A percentile compares a stretch with the other conserved stretches of the same genome.
These are phyloP conservation scores for Solanum sitiens DNA, from an alignment of 257 asterid genomes.

Conservation along the genomic window DNA sequence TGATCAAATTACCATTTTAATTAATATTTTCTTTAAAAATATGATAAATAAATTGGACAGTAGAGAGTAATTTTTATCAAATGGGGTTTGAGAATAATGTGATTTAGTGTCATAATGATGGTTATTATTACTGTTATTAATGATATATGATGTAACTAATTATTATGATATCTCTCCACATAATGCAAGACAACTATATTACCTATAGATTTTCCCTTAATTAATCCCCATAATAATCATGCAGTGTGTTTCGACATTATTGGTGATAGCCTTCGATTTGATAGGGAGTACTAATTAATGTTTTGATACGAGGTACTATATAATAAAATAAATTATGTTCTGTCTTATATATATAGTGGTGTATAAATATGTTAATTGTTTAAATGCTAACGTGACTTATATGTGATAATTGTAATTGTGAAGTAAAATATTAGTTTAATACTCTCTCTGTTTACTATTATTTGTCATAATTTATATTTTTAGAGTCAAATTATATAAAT, in stretches of 20 bases:
- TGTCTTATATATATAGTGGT: not conserved
- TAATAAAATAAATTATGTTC: not conserved
- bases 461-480: too few relatives aligned
- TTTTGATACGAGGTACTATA: not conserved
- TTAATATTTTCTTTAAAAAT: too few relatives aligned
- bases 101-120: not conserved
- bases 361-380: not conserved
- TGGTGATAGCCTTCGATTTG: not conserved
- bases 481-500: too few relatives aligned
- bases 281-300: not conserved
- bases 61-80: not conserved
- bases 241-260: not conserved
- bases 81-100: not conserved
- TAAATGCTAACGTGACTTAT: not conserved
- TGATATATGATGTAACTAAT: not conserved
- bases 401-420: not conserved
- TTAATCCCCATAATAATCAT: not conserved
- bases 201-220: not conserved
- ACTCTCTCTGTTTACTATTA: rapidly evolving
- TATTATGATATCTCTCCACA: not conserved
- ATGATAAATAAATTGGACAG: not conserved
- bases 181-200: not conserved
- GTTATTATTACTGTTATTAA: not conserved
- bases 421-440: not conserved
- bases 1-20: too few relatives aligned